Conservation (phyloP, 495 filamentous ascomycete species). For the Parathielavia appendiculata region DNA sequence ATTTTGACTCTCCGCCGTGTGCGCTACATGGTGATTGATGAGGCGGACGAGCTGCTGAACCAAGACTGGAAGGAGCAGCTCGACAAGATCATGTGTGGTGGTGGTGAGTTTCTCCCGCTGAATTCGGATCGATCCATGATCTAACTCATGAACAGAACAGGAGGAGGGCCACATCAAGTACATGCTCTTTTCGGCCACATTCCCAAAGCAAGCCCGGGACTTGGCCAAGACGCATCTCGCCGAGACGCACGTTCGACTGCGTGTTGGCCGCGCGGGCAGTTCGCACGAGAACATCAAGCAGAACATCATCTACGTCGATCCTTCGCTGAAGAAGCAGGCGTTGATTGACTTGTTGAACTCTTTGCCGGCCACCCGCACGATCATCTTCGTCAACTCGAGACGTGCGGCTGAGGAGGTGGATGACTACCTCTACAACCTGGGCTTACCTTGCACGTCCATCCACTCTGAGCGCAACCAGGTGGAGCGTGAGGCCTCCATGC, state of each 20-base stretch:
- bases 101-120: conserved; percentile 50
- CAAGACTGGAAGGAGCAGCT: conserved; percentile 69
- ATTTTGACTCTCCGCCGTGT: conserved; percentile 70
- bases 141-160: conserved; percentile 50
- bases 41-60: conserved; percentile 87
- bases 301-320: conserved; percentile 60
- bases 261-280: conserved; percentile 78
- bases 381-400: conserved; percentile 87
- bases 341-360: conserved; percentile 68
- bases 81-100: conserved; percentile 65
- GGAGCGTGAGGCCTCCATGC: conserved; percentile 91
- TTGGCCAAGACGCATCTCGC: conserved; percentile 71
- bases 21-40: conserved; percentile 81
- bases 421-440: conserved; percentile 75
- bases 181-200: conserved; percentile 94
- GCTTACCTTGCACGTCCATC: conserved; percentile 77
- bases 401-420: conserved; percentile 71
- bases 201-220: conserved; percentile 68
- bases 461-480: conserved; percentile 81
- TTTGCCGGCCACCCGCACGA: conserved; percentile 66
- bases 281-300: conserved; percentile 77
- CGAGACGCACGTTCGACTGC: conserved; percentile 66
- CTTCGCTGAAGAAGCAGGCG: conserved; percentile 58
- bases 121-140: neutral
- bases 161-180: conserved; percentile 74